These are phyloP conservation scores for Exidia glandulosa DNA, from an alignment of 768 basidiomycete species.

Conservation along the genomic window DNA sequence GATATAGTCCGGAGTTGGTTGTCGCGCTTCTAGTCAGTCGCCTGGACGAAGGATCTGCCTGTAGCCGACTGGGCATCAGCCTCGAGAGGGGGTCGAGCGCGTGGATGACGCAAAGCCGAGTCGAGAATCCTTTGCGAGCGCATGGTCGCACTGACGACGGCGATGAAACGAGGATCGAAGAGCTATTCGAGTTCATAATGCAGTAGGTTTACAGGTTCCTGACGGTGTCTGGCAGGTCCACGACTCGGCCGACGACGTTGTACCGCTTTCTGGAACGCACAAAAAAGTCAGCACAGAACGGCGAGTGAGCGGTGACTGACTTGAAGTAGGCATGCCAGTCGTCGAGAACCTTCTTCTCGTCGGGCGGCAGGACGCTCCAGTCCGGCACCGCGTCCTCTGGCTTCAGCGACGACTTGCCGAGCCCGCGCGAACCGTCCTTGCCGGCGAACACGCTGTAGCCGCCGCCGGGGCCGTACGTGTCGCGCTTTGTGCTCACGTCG, in stretches of 20 bases:
- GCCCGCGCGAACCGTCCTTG: conserved; percentile 81
- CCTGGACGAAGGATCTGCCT: no score
- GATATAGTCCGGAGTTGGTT: no score
- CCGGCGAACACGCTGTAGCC: conserved; percentile 85
- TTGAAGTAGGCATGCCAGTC: conserved; percentile 86
- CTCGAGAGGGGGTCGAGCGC: no score
- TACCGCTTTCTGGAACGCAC: conserved; percentile 69
- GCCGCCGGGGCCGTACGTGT: conserved; percentile 78
- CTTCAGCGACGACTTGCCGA: conserved; percentile 85
- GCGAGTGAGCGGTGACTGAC: conserved; percentile 23
- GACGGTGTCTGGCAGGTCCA: conserved; percentile 36
- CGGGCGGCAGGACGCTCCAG: conserved; percentile 61
- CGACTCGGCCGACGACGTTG: conserved; percentile 71
- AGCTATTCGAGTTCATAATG: no score
- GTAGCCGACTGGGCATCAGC: no score
- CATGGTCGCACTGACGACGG: no score
- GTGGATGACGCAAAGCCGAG: no score
- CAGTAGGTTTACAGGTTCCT: conserved; percentile 15
- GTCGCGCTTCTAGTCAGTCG: no score
- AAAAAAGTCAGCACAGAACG: neutral
- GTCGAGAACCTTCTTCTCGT: conserved; percentile 67
- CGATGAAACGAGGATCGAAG: no score
- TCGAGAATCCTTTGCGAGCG: no score
- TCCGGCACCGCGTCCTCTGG: conserved; percentile 80
- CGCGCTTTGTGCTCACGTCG: conserved; percentile 74